phyloP scores from a whole-genome alignment of 768 basidiomycete species.

The Hygrocybe coccinea region DNA sequence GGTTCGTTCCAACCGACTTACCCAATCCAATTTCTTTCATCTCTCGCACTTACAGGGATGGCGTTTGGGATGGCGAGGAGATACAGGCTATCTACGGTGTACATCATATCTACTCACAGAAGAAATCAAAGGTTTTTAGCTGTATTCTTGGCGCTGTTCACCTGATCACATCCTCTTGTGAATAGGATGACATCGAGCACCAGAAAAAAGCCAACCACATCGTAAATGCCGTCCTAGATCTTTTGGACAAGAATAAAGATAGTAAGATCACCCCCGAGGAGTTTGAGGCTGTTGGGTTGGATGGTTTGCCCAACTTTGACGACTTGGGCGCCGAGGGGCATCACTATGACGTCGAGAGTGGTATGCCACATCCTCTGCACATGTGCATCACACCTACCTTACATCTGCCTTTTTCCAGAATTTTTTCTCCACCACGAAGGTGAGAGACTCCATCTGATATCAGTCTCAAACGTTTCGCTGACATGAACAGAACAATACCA shows the following conservation, averaged over 20 bases:
- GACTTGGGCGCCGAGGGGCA: slow-evolving; percentile 85
- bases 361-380: slow-evolving; percentile 38
- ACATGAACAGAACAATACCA: slow-evolving; percentile 72
- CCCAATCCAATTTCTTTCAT: not conserved
- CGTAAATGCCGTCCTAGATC: slow-evolving; percentile 61
- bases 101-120: slow-evolving; percentile 84
- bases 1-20: slow-evolving; percentile 37
- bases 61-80: slow-evolving; percentile 78
- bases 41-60: slow-evolving; percentile 48
- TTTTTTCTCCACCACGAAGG: slow-evolving; percentile 99
- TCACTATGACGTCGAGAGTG: slow-evolving; percentile 89
- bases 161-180: not conserved
- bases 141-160: not conserved
- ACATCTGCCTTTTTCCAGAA: slow-evolving; percentile 39
- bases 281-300: slow-evolving; percentile 64
- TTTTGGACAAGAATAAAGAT: slow-evolving; percentile 72
- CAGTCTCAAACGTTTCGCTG: not conserved
- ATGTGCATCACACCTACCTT: not conserved
- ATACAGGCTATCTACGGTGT: slow-evolving; percentile 96
- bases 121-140: slow-evolving; percentile 59
- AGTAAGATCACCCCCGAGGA: slow-evolving; percentile 66
- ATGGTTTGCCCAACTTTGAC: slow-evolving; percentile 79
- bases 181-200: slow-evolving; percentile 70
- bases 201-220: slow-evolving; percentile 78
- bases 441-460: slow-evolving; percentile 22